Percentiles rank a stretch among this genome's conserved stretches.
Conservation (phyloP, 1,139 yeast genomes). For the Geotrichum fermentans region DNA sequence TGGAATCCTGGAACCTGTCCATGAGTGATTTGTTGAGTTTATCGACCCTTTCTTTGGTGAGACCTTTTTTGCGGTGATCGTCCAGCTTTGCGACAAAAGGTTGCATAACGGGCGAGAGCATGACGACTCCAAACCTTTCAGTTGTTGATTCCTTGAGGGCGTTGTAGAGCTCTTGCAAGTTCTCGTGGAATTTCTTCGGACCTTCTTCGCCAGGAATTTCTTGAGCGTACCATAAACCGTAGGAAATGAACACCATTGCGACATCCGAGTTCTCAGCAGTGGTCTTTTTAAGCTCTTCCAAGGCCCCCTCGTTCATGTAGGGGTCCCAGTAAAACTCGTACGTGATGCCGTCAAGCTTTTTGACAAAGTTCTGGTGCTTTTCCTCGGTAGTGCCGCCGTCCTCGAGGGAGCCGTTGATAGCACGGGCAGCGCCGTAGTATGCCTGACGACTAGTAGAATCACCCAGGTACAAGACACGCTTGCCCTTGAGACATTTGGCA, state of each 20-base stretch:
- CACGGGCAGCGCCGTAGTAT: slow-evolving; percentile 24
- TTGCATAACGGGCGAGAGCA: slow-evolving; percentile 20
- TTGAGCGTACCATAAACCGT: slow-evolving; percentile 24
- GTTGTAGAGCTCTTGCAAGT: slow-evolving; percentile 19
- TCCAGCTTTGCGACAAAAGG: slow-evolving; percentile 22
- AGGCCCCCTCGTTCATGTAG: slow-evolving; percentile 22
- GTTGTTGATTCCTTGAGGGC: slow-evolving; percentile 6
- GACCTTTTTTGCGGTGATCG: slow-evolving; percentile 17
- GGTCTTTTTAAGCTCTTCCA: slow-evolving; percentile 15
- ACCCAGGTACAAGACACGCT: slow-evolving; percentile 26
- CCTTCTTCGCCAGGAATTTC: slow-evolving; percentile 22
- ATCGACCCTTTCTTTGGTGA: slow-evolving; percentile 19
- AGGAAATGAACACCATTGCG: slow-evolving; percentile 23
- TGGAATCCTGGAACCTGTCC: slow-evolving; percentile 13
- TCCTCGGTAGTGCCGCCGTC: slow-evolving; percentile 20
- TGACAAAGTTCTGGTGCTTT: slow-evolving; percentile 19
- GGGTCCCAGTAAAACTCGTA: slow-evolving; percentile 29
- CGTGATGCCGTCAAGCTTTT: slow-evolving; percentile 19
- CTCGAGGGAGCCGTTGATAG: slow-evolving; percentile 22
- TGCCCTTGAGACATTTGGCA: slow-evolving; percentile 21
- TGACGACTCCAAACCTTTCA: slow-evolving; percentile 13
- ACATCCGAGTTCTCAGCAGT: slow-evolving; percentile 17
- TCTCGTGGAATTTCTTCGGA: slow-evolving; percentile 15
- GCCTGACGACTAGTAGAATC: slow-evolving; percentile 28
- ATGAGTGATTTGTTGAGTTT: slow-evolving; percentile 20